A percentile compares a stretch with the other conserved stretches of the same genome.
Conservation (phyloP, 2,329 filamentous ascomycete genomes). For the Diaporthe sp. region DNA sequence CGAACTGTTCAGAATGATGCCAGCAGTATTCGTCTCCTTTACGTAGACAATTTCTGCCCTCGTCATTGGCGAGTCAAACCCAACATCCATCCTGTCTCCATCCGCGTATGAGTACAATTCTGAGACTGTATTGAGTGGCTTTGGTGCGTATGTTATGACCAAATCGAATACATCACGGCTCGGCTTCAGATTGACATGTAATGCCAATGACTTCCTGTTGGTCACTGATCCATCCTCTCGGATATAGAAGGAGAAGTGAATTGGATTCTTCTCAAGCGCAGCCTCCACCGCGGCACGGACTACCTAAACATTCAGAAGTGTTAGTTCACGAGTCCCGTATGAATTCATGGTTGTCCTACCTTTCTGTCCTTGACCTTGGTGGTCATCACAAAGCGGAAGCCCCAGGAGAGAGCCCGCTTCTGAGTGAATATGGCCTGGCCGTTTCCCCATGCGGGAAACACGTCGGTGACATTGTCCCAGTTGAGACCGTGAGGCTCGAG, state of each 20-base stretch:
- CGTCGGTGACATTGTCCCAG: constrained; percentile 3
- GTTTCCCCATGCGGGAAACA: not conserved
- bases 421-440: constrained; percentile 24
- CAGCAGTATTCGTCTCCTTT: constrained; percentile 3
- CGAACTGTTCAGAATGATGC: not conserved
- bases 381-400: not conserved
- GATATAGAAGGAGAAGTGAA: not conserved
- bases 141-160: constrained; percentile 9
- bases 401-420: constrained; percentile 17
- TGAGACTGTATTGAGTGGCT: not conserved
- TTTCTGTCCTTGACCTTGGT: constrained; percentile 10
- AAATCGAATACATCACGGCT: not conserved
- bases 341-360: not conserved
- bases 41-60: constrained; percentile 8
- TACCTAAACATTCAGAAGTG: not conserved
- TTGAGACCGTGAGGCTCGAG: constrained; percentile 1
- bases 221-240: constrained; percentile 23
- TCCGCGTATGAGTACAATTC: not conserved
- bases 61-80: not conserved
- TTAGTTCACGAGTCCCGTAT: not conserved
- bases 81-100: not conserved
- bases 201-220: constrained; percentile 5
- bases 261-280: constrained; percentile 17
- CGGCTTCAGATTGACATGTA: constrained; percentile 3
- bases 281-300: constrained; percentile 10